Conservation (phyloP, 768 basidiomycete genomes). For the Hygrocybe punicea region DNA sequence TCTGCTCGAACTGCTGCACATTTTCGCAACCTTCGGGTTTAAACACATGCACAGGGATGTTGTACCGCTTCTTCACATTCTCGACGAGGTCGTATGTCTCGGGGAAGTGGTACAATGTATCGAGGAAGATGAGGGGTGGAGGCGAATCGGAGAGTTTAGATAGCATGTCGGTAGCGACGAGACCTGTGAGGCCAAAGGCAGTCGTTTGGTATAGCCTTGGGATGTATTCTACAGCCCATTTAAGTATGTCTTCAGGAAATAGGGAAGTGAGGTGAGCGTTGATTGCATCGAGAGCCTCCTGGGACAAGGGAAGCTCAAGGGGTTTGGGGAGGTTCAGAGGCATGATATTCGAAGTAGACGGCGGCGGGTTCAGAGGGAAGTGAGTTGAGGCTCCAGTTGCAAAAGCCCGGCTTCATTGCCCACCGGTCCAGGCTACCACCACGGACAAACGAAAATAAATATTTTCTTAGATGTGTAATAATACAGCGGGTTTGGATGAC, state of each 20-base stretch:
- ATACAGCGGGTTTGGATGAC: too few relatives aligned
- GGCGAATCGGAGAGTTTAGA: constrained; percentile 66
- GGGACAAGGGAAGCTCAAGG: constrained; percentile 53
- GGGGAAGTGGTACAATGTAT: constrained; percentile 93
- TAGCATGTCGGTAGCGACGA: constrained; percentile 93
- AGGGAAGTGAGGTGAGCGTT: constrained; percentile 71
- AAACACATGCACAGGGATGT: constrained; percentile 70
- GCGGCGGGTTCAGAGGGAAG: not conserved
- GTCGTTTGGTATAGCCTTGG: constrained; percentile 89
- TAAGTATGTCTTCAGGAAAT: constrained; percentile 78
- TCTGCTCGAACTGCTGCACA: constrained; percentile 70
- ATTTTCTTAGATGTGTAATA: too few relatives aligned
- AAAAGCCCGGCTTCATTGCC: too few relatives aligned
- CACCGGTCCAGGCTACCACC: too few relatives aligned
- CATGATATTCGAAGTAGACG: not conserved
- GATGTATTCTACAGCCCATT: constrained; percentile 79
- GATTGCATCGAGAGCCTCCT: constrained; percentile 58
- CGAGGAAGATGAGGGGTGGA: constrained; percentile 91
- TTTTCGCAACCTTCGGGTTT: constrained; percentile 69
- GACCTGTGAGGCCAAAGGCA: constrained; percentile 93
- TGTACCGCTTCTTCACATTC: constrained; percentile 73
- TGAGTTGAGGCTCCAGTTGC: not conserved
- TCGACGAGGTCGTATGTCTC: constrained; percentile 90
- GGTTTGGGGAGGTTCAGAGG: not conserved
- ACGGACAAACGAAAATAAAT: too few relatives aligned